Evolutionary conservation across 441 rosid species (phyloP), one percentile per base, ranked within the genome.

Genomic region (Erysimum pusillum): DNA sequence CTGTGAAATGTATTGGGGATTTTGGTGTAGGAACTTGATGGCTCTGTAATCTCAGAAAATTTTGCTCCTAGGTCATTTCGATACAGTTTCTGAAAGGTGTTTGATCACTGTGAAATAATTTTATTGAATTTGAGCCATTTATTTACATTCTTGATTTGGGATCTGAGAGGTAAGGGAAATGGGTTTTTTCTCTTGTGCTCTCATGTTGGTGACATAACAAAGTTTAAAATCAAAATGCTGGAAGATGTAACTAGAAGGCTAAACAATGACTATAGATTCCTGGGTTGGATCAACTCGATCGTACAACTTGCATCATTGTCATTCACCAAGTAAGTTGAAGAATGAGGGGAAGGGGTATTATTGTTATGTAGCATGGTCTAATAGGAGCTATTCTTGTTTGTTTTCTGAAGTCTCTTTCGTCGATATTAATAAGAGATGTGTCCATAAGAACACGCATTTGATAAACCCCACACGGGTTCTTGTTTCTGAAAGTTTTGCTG

Each of bases 131-230:
- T 60, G 67, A 48, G 59, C 31, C 31, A 28, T 28, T 14, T 48
- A 34, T 34, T 1, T 45, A 22, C 10, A 18, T 60, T 70, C 15
- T 59, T 71, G 57, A 45, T 45, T 46, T 71, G 58, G 22, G 31
- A 18, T 44, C 22, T 45, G 36, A 20, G 36, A 32, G 15, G 3
- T 34, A 44, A 8, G 57, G 8, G 6, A 35, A 54, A 25, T 53
- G 18, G 32, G 25, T 59, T 60, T 11, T 5, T n/a, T 25, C 14
- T 49, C 61, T 49, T 71, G 38, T 71, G 15, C 14, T 56, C 9
- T 41, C 17, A 56, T 69, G 20, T 28, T 57, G 42, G 17, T 20
- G 48, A 67, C 14, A 13, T 14, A 20, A 5, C 39, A 25, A 39
- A 54, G 17, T 57, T 1, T 51, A 48, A 4, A 20, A 4, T 52